Evolutionary conservation across 129 eudicot species (phyloP).

Genomic region (Lactuca sativa): DNA sequence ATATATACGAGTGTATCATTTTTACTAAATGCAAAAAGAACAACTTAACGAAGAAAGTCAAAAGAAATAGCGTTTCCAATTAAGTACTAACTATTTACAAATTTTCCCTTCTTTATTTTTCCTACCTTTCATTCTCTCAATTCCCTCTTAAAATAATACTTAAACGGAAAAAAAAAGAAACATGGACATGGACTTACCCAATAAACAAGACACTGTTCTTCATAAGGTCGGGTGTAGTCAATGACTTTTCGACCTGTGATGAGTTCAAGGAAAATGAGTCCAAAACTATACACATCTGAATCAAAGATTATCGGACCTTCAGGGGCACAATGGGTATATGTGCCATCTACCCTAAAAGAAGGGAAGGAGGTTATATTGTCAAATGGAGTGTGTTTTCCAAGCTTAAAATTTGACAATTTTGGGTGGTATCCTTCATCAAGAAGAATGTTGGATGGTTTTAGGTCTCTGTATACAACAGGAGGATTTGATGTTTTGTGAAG

Average conservation of each 20-base stretch:
- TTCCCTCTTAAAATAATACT: no score
- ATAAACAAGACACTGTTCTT: constrained; percentile 93
- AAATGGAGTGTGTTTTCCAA: constrained; percentile 89
- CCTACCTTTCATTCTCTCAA: no score
- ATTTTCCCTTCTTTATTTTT: no score
- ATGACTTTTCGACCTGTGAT: constrained; percentile 93
- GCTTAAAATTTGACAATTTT: constrained; percentile 87
- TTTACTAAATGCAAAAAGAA: no score
- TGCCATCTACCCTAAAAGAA: constrained; percentile 90
- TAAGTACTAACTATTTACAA: no score
- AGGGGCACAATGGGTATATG: constrained; percentile 96
- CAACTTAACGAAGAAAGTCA: no score
- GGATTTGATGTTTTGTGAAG: constrained; percentile 93
- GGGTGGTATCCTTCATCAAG: constrained; percentile 87
- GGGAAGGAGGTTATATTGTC: constrained; percentile 82
- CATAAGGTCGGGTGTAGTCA: constrained; percentile 64
- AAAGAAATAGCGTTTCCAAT: no score
- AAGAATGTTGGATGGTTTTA: constrained; percentile 90
- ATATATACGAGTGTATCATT: no score
- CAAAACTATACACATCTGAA: constrained; percentile 92
- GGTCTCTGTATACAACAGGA: constrained; percentile 87
- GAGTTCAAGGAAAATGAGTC: constrained; percentile 89
- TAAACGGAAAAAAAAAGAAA: no score
- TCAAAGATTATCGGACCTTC: constrained; percentile 91
- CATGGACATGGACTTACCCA: constrained; percentile 54